These are phyloP conservation scores for Hymenoscyphus linearis DNA, from an alignment of 2,329 filamentous ascomycete species.

Conservation along the genomic window DNA sequence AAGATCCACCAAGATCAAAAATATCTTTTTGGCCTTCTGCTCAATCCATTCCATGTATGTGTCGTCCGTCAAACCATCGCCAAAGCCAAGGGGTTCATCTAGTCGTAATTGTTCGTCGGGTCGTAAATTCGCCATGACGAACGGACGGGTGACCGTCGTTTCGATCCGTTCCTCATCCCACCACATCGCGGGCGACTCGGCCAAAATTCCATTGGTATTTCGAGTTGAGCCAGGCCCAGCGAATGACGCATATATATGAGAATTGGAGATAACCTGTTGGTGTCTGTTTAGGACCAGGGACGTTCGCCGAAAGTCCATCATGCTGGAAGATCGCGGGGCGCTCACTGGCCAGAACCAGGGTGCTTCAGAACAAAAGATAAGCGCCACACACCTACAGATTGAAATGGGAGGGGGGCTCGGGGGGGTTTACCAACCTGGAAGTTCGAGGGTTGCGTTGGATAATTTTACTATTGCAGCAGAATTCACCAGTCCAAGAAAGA, in stretches of 20 bases:
- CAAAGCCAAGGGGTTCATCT: conserved; percentile 59
- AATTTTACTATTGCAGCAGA: conserved; percentile 13
- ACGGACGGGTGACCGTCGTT: conserved; percentile 62
- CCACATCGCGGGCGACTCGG: conserved; percentile 45
- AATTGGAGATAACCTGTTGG: conserved; percentile 17
- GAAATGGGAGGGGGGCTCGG: conserved; percentile 2
- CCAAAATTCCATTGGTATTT: conserved; percentile 26
- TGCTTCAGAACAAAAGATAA: conserved; percentile 21
- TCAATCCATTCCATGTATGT: conserved; percentile 78
- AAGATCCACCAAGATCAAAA: conserved; percentile 65
- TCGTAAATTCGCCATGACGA: conserved; percentile 59
- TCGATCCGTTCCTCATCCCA: conserved; percentile 69
- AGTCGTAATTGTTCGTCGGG: conserved; percentile 58
- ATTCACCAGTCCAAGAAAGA: neutral
- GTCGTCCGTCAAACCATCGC: conserved; percentile 60
- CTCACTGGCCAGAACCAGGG: conserved; percentile 10
- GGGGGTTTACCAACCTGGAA: conserved; percentile 4
- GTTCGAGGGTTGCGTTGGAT: conserved; percentile 21
- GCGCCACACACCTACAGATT: conserved; percentile 10
- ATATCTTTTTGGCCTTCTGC: conserved; percentile 61
- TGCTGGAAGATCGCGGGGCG: conserved; percentile 8
- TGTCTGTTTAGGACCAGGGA: conserved; percentile 24
- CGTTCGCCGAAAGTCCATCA: conserved; percentile 29
- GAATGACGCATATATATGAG: conserved; percentile 31
- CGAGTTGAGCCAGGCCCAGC: conserved; percentile 20